Percentiles rank a stretch among this genome's conserved stretches.
phyloP scores from a whole-genome alignment of 2,329 filamentous ascomycete genomes.

The Talaromyces sp. region DNA sequence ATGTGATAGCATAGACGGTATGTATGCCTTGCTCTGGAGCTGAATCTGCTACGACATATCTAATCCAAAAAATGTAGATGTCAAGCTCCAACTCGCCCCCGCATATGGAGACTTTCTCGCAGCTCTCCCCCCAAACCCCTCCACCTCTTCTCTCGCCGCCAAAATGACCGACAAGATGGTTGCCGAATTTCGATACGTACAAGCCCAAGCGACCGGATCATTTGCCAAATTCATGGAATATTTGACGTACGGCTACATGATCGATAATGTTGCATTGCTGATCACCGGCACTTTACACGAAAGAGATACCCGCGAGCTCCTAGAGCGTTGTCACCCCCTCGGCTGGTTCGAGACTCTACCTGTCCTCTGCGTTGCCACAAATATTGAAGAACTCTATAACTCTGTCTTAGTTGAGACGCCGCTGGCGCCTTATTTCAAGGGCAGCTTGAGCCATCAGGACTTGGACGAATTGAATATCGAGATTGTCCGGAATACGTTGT shows the following conservation, averaged over 20 bases:
- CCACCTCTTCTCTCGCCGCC: conserved; percentile 86
- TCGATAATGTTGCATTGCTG: conserved; percentile 95
- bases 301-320: conserved; percentile 88
- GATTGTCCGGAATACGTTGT: conserved; percentile 95
- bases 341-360: conserved; percentile 99
- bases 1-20: conserved; percentile 96
- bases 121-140: conserved; percentile 89
- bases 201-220: conserved; percentile 86
- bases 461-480: conserved; percentile 98
- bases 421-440: conserved; percentile 94
- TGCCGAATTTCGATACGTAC: conserved; percentile 92
- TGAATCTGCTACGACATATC: conserved; percentile 15
- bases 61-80: conserved; percentile 56
- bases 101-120: conserved; percentile 97
- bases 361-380: conserved; percentile 93
- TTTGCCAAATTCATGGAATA: conserved; percentile 97
- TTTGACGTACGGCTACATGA: conserved; percentile 99
- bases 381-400: conserved; percentile 98
- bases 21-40: conserved; percentile 8
- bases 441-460: conserved; percentile 90
- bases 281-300: conserved; percentile 98
- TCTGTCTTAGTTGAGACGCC: conserved; percentile 96
- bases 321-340: conserved; percentile 92
- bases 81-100: conserved; percentile 94
- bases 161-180: conserved; percentile 98